Conservation (phyloP, 2,329 filamentous ascomycete species). For the Waltergamsia citrina region DNA sequence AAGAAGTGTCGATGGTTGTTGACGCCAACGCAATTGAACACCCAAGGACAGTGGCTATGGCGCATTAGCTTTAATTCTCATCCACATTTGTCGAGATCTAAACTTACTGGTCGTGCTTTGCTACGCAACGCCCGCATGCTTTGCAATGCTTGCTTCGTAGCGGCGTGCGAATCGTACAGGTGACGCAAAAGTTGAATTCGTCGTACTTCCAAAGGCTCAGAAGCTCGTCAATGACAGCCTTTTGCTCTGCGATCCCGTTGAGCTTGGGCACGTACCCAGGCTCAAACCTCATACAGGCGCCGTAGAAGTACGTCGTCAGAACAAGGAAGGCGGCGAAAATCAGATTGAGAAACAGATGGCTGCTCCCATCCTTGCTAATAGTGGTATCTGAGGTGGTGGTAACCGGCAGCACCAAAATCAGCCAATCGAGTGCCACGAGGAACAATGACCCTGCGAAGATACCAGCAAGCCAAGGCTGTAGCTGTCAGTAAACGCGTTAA, state of each 20-base stretch:
- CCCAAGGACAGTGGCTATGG: slow-evolving; percentile 90
- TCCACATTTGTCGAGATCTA: too few relatives aligned
- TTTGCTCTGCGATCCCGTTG: slow-evolving; percentile 81
- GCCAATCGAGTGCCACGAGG: slow-evolving; percentile 67
- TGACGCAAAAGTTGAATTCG: slow-evolving; percentile 86
- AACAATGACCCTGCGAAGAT: slow-evolving; percentile 87
- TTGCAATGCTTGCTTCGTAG: slow-evolving; percentile 94
- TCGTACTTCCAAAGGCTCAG: slow-evolving; percentile 83
- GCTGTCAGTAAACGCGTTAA: slow-evolving; percentile 4
- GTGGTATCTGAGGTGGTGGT: too few relatives aligned
- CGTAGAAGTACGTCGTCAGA: slow-evolving; percentile 78
- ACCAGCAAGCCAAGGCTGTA: slow-evolving; percentile 79
- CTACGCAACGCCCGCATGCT: slow-evolving; percentile 83
- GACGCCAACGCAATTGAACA: slow-evolving; percentile 89
- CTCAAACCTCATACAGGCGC: slow-evolving; percentile 75
- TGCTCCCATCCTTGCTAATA: slow-evolving; percentile 9
- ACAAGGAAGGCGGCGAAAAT: slow-evolving; percentile 55
- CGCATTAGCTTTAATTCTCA: background rate
- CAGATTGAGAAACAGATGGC: slow-evolving; percentile 69
- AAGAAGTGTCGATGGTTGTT: slow-evolving; percentile 98
- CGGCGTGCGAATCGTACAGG: slow-evolving; percentile 89
- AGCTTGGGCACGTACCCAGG: slow-evolving; percentile 91
- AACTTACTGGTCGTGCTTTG: slow-evolving; percentile 90
- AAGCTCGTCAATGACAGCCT: slow-evolving; percentile 79
- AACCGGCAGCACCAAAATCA: slow-evolving; percentile 58